phyloP scores from a whole-genome alignment of 768 basidiomycete genomes.

The Lentinula sp. region DNA sequence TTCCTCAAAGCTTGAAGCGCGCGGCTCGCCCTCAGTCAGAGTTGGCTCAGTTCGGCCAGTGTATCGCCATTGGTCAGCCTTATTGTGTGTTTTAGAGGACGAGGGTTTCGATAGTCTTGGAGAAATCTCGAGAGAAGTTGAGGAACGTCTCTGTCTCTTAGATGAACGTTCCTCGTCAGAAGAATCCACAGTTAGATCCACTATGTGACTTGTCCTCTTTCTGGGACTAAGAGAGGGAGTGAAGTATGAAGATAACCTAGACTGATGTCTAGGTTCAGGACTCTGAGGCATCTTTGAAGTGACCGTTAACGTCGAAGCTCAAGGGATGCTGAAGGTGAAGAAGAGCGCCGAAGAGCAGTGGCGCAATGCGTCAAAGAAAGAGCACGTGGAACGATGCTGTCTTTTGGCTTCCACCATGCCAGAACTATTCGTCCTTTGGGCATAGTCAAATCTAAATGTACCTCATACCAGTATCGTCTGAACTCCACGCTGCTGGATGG shows the following conservation, averaged over 20 bases:
- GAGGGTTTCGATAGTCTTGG: slow-evolving; percentile 5
- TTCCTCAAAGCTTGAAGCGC: background rate
- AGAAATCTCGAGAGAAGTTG: background rate
- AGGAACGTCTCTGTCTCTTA: slow-evolving; percentile 20
- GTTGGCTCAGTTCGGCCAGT: slow-evolving; percentile 25
- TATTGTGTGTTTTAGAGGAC: slow-evolving; percentile 11
- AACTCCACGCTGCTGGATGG: slow-evolving; percentile 31
- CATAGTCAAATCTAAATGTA: background rate
- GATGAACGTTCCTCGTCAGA: slow-evolving; percentile 14
- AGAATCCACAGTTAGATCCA: slow-evolving; percentile 12
- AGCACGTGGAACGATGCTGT: background rate
- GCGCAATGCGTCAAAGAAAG: background rate
- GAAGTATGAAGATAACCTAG: slow-evolving; percentile 4
- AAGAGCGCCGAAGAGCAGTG: background rate
- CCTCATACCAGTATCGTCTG: slow-evolving; percentile 11
- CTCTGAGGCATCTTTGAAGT: background rate
- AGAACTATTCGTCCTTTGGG: background rate
- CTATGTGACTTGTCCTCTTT: slow-evolving; percentile 4
- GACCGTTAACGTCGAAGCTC: background rate
- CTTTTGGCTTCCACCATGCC: background rate
- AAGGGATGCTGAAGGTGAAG: background rate
- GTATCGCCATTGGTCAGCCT: slow-evolving; percentile 41
- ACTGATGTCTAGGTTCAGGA: background rate
- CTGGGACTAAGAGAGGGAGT: background rate
- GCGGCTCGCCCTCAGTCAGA: background rate